Evolutionary conservation across 75 land plant species (phyloP), one percentile per base, ranked within the genome.

Genomic region (Pinus tabuliformis): DNA sequence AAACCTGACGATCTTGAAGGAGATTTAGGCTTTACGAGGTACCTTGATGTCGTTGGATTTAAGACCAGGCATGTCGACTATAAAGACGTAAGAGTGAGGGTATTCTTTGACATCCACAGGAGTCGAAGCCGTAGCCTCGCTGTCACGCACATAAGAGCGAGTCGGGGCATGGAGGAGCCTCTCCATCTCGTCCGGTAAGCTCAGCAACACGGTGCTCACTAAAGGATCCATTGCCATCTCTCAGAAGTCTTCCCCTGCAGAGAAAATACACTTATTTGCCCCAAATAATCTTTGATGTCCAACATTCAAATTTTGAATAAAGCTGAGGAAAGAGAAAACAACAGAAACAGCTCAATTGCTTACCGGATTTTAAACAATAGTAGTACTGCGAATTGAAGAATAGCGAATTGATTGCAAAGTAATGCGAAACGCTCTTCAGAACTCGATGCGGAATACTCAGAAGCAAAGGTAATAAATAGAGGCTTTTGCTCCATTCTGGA

Each of bases 91-190:
- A 26, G 92, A 73, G 12, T 60, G 61, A 0, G 84, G 86, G 62
- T 83, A 76, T 82, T 90, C 92, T 76, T 87, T 87, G 36, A 87
- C 78, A 76, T 90, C 90, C 2, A 84, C 90, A 9, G 90, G 79
- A 3, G 90, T 85, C 18, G 74, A 76, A 3, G 87, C 85, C 90
- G 87, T 83, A 24, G 81, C 86, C 62, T 83, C 76, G 36, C 74
- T 73, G 76, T 84, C 86, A 2, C 80, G 76, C 3, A 78, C 56
- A 73, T 83, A 83, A n/a, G 81, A 62, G 2, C 77, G 62, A 4
- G 73, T 76, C 20, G 82, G 82, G 1, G 65, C 68, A 30, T 59
- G 58, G 11, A 49, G 11, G 28, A 45, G 39, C 65, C 70, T 76
- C 37, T 81, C 73, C 62, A 30, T n/a, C 17, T 75, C 81, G 8